Base-by-base conservation (phyloP, 495 filamentous ascomycete species). In the Aspergillus cavernicola region DNA sequence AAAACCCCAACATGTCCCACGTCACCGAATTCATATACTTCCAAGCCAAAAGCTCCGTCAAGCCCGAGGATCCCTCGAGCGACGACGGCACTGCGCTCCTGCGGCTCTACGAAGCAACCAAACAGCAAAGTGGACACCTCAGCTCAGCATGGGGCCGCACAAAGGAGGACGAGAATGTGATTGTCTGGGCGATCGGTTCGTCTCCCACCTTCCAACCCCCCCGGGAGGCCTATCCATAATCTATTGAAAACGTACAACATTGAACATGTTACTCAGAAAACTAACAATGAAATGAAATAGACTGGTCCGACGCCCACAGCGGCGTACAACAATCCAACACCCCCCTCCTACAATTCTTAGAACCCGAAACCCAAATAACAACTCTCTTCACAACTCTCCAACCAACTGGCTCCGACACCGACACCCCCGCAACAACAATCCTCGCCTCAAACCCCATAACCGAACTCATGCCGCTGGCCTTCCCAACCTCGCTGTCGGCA, bases 181-280 rank as follows among this genome's bases (percentile, higher is more conserved):
- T 75, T 7, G 62, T 70, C n/a, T 77, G 72, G 73, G 71, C 63
- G 6, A 57, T 75, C 44, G 64, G 73, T 77, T 24, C 24, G 60
- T 61, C 7, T 12, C 26, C 4, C 19, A 10, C 45, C 18, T 20
- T 4, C 6, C n/a, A 33, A 19, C 4, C 22, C 11, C 16, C 2
- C 24, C 9, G 4, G 24, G 9, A 9, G 4, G 4, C 9, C 9
- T 9, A 28, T 4, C 24, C 24, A 28, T 28, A 28, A n/a, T n/a
- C n/a, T n/a, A n/a, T n/a, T n/a, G n/a, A n/a, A n/a, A n/a, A n/a
- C n/a, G n/a, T n/a, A n/a, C n/a, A n/a, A n/a, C n/a, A n/a, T n/a
- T n/a, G n/a, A n/a, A n/a, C n/a, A n/a, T n/a, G n/a, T n/a, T n/a
- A n/a, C n/a, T n/a, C n/a, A n/a, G n/a, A n/a, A n/a, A n/a, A n/a